These are phyloP conservation scores for Botryotinia convoluta DNA, from an alignment of 2,329 filamentous ascomycete genomes.

Conservation along the genomic window DNA sequence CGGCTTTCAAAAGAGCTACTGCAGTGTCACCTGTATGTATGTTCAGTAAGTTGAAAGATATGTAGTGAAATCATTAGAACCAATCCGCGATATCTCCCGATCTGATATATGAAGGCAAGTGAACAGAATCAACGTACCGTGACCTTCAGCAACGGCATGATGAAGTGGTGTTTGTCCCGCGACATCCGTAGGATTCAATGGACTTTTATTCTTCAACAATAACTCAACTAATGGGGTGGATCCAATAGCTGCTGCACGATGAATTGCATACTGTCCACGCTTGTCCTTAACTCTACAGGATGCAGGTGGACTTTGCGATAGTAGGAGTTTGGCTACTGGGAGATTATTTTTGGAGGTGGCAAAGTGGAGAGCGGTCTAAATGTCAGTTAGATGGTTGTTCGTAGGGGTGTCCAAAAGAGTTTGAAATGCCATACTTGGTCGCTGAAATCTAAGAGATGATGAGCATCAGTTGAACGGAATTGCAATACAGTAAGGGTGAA, in stretches of 20 bases:
- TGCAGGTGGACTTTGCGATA: slow-evolving; percentile 66
- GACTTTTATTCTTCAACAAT: slow-evolving; percentile 73
- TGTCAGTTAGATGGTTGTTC: slow-evolving; percentile 11
- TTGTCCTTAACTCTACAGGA: slow-evolving; percentile 79
- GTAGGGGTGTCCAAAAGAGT: slow-evolving; percentile 8
- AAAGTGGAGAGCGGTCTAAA: slow-evolving; percentile 83
- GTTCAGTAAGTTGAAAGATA: not conserved
- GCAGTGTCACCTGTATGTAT: slow-evolving; percentile 68
- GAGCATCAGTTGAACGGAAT: slow-evolving; percentile 13
- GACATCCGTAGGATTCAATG: slow-evolving; percentile 77
- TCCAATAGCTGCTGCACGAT: slow-evolving; percentile 87
- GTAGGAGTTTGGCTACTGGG: slow-evolving; percentile 73
- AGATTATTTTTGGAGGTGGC: slow-evolving; percentile 86
- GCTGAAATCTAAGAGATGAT: slow-evolving; percentile 51
- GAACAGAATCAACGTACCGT: slow-evolving; percentile 48
- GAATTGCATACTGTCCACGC: slow-evolving; percentile 84
- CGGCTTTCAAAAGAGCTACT: slow-evolving; percentile 75
- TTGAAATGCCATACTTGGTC: slow-evolving; percentile 53
- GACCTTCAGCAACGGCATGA: slow-evolving; percentile 76
- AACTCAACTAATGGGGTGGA: slow-evolving; percentile 83
- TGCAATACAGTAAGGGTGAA: not conserved
- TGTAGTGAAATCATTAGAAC: not conserved
- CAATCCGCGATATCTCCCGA: not conserved
- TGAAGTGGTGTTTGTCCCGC: slow-evolving; percentile 87
- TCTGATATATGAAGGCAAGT: not conserved